Conservation (phyloP, 1,139 yeast genomes). For the Protomyces lactucae-debilis region DNA sequence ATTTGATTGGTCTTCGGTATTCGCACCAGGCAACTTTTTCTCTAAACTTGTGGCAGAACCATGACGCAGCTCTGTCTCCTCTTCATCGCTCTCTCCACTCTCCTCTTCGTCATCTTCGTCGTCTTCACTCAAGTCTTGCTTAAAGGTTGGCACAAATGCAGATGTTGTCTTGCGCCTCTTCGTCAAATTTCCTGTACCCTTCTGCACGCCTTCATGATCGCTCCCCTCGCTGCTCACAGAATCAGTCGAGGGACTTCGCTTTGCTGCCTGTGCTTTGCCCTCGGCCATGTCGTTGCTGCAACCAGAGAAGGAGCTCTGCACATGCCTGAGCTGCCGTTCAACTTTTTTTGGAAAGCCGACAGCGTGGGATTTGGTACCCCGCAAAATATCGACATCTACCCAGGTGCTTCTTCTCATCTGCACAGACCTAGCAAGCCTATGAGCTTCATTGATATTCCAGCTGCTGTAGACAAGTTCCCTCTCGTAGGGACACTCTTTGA, state of each 20-base stretch:
- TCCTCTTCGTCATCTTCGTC: conserved; percentile 31
- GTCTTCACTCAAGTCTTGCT: conserved; percentile 26
- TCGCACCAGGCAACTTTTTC: background rate
- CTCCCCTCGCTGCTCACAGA: background rate
- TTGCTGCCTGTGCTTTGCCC: background rate
- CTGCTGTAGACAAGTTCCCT: background rate
- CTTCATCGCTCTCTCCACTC: conserved; percentile 30
- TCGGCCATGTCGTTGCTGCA: background rate
- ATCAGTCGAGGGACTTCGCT: background rate
- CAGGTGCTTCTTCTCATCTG: background rate
- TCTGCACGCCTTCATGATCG: background rate
- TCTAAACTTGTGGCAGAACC: no score
- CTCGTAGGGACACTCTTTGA: background rate
- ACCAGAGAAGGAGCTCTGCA: background rate
- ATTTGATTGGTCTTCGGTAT: background rate
- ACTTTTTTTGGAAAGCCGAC: background rate
- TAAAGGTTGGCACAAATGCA: conserved; percentile 21
- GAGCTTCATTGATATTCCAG: background rate
- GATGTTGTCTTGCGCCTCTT: conserved; percentile 15
- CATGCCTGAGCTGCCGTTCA: background rate
- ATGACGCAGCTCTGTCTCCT: background rate
- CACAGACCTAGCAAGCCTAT: background rate
- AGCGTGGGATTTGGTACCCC: conserved; percentile 1
- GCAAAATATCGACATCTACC: background rate
- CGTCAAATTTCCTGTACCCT: background rate